Evolutionary conservation across 1,284 basidiomycete species (phyloP), one percentile per base, ranked within the genome.

Genomic region (Fomitiporia mediterranea): DNA sequence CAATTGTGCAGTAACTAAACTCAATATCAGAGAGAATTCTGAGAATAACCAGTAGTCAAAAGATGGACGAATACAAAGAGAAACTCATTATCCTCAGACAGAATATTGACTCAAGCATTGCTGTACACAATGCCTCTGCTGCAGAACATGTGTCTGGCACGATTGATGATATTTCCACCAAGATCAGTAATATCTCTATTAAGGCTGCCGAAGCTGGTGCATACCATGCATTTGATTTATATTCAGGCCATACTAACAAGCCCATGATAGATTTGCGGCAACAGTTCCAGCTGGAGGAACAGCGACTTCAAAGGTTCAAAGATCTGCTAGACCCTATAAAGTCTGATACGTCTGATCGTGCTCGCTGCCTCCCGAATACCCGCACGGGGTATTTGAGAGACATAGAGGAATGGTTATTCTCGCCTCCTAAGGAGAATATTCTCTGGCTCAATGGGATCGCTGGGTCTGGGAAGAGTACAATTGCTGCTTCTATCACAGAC

Each of bases 371-470:
- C 13, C 21, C 19, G 28, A 39, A 37, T 8, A 56, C 55, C 19
- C 34, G 50, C 13, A 9, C 15, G 3, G 48, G 7, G 11, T 19
- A n/a, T 23, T 17, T 13, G n/a, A 7, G 35, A 13, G 5, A 9
- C 4, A 23, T 50, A 13, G 35, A 19, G 25, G 13, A 28, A 5
- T 32, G 48, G 4, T 17, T 50, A 13, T 21, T 38, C 6, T 50
- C 48, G 6, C 27, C 19, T 13, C 3, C 28, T 8, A 23, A 50
- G 5, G 3, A 34, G 48, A 52, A 52, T n/a, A 21, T 42, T 25
- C n/a, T 52, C 35, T 40, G 34, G 19, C 34, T 66, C 61, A 66
- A 67, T 62, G 68, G 68, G 48, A 65, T 67, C 49, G 67, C 68
- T 17, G 68, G 68, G 49, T 50, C 60, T 8, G 68, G 69, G n/a